phyloP scores from a whole-genome alignment of 768 basidiomycete species.

The Naganishia vaughanmartiniae region DNA sequence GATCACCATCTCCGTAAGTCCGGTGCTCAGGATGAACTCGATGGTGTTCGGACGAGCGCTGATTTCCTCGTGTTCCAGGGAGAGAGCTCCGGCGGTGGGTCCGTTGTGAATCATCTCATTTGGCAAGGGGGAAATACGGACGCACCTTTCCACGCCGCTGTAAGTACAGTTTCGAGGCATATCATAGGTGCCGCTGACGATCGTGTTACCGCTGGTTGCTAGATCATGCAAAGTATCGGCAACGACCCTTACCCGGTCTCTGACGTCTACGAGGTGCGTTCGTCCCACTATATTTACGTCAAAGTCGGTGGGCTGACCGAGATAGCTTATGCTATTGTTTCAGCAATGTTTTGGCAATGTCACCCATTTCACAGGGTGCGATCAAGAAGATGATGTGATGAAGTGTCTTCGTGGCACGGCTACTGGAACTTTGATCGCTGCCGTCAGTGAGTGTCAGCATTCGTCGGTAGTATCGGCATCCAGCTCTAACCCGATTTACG shows the following conservation, averaged over 20 bases:
- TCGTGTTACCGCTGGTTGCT: neutral
- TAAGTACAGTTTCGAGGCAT: neutral
- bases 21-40: neutral
- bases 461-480: neutral
- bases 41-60: neutral
- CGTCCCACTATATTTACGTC: too few relatives aligned
- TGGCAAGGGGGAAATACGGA: constrained; percentile 55
- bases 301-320: neutral
- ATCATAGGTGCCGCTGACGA: too few relatives aligned
- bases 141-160: constrained; percentile 31
- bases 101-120: constrained; percentile 56
- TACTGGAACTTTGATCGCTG: constrained; percentile 27
- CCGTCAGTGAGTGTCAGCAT: constrained; percentile 32
- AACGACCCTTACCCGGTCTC: constrained; percentile 35
- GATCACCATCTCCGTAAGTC: constrained; percentile 35
- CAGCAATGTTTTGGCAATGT: constrained; percentile 37
- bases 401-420: constrained; percentile 29
- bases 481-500: neutral
- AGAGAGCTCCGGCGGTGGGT: constrained; percentile 57
- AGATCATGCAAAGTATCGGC: constrained; percentile 38
- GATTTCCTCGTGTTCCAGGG: constrained; percentile 26
- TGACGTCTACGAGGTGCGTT: constrained; percentile 32
- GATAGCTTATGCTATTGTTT: too few relatives aligned
- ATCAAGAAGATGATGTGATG: constrained; percentile 30
- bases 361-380: constrained; percentile 33